Base-by-base conservation (phyloP, 345 rosid genomes). In the Acer negundo region DNA sequence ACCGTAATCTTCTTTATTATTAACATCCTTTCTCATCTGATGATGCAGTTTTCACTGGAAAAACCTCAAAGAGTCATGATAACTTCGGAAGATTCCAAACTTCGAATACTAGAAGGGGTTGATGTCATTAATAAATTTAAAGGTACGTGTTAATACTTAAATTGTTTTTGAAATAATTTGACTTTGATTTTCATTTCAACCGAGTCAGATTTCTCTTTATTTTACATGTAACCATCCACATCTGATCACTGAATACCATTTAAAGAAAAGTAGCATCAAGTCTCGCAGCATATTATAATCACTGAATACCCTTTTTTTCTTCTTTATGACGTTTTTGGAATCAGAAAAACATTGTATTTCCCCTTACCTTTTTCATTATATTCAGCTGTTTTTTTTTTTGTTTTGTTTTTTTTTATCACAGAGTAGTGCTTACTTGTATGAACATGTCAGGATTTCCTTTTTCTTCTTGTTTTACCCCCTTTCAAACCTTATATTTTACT, bases 21-120 rank as follows among this genome's bases (percentile, higher is more conserved):
- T 80, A 64, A 76, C 80, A 38, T 77, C n/a, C 31, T 16, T 28
- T 62, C 56, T 22, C 40, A 20, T 69, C 69, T 66, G 78, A 66
- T 62, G 44, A 58, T 90, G 66, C 91, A 95, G 92, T 91, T 87
- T 83, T 86, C 87, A 68, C 82, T 61, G 22, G 94, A 87, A 42
- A 78, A 80, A 56, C 76, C 90, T 15, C 88, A 67, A 70, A 88
- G 85, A 83, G 67, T 91, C 24, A 75, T 95, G 93, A 87, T 93
- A 64, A 79, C 95, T 11, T 92, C 95, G 6, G 97, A 93, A 58
- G 97, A 93, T 79, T 91, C 94, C 31, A 95, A 87, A 56, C 59
- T 95, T 44, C 85, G 92, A 4, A 85, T 95, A 28, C 81, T 90
- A 24, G 91, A 95, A 40, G 92, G 90, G 65, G 65, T 82, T 9